A percentile compares a stretch with the other conserved stretches of the same genome.
phyloP scores from a whole-genome alignment of 345 rosid species.

The Theobroma cacao region DNA sequence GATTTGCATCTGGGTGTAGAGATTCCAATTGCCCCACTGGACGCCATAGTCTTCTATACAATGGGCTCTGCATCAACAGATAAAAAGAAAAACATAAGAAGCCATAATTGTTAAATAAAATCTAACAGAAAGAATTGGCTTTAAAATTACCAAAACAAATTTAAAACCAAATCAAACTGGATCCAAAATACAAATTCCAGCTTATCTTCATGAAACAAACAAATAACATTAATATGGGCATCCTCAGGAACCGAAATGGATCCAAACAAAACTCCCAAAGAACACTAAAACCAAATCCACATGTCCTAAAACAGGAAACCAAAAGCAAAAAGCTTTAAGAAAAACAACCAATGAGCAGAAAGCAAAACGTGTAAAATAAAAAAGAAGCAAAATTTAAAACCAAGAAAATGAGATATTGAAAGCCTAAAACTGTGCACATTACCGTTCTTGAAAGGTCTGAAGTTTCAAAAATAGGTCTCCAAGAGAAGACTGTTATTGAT shows the following conservation, averaged over 20 bases:
- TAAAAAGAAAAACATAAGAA: conserved; percentile 5
- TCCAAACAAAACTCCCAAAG: conserved; percentile 14
- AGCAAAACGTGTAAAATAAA: neutral
- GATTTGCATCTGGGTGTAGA: conserved; percentile 81
- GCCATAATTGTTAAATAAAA: neutral
- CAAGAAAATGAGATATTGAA: conserved; percentile 8
- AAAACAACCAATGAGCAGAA: conserved; percentile 11
- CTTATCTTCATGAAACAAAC: conserved; percentile 7
- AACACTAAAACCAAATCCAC: conserved; percentile 1
- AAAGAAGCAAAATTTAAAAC: neutral
- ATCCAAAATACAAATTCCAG: conserved; percentile 2
- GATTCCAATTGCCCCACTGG: conserved; percentile 67
- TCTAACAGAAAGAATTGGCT: neutral
- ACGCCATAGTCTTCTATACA: conserved; percentile 86
- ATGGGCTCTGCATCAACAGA: conserved; percentile 52
- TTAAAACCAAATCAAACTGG: conserved; percentile 19
- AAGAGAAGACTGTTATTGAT: conserved; percentile 86
- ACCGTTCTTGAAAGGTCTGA: conserved; percentile 50
- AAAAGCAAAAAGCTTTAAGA: neutral
- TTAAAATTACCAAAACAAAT: conserved; percentile 8
- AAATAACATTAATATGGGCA: neutral
- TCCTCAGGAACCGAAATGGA: conserved; percentile 16
- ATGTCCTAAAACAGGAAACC: neutral
- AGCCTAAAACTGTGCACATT: conserved; percentile 10
- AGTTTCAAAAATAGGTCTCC: conserved; percentile 88